These are phyloP conservation scores for Baudoinia panamericana DNA, from an alignment of 495 filamentous ascomycete genomes.

Conservation along the genomic window DNA sequence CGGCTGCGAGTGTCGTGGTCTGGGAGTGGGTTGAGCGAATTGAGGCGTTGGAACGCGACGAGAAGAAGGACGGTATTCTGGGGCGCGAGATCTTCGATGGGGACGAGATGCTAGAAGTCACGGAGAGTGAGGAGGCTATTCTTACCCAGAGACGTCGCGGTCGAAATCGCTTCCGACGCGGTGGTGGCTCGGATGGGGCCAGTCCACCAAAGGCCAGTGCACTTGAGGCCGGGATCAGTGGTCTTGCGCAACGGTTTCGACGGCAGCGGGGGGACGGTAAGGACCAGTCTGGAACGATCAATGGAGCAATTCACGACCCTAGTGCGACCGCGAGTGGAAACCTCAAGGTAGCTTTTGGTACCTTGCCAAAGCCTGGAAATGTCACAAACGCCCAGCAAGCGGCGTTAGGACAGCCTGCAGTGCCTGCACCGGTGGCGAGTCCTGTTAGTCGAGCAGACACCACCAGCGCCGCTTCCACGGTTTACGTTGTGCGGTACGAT, in stretches of 20 bases:
- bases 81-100: slow-evolving; percentile 93
- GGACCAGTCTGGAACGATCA: slow-evolving; percentile 10
- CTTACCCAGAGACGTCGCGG: slow-evolving; percentile 26
- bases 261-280: not conserved
- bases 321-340: not conserved
- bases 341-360: slow-evolving; percentile 6
- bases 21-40: slow-evolving; percentile 99
- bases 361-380: slow-evolving; percentile 9
- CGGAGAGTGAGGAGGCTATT: slow-evolving; percentile 45
- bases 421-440: slow-evolving; percentile 51
- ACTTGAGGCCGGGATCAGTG: slow-evolving; percentile 15
- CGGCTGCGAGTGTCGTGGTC: slow-evolving; percentile 88
- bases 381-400: not conserved
- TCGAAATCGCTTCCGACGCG: not conserved
- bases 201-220: slow-evolving; percentile 10
- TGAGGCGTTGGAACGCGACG: slow-evolving; percentile 86
- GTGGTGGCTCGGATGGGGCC: slow-evolving; percentile 1
- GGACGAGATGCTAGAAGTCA: slow-evolving; percentile 83
- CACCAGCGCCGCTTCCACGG: slow-evolving; percentile 63
- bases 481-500: slow-evolving; percentile 75
- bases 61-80: slow-evolving; percentile 88
- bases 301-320: not conserved
- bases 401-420: slow-evolving; percentile 38
- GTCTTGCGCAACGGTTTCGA: slow-evolving; percentile 12
- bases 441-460: slow-evolving; percentile 70